Evolutionary conservation across 1,284 basidiomycete species (phyloP), one percentile per base, ranked within the genome.

Genomic region (Crepidotus sp.): DNA sequence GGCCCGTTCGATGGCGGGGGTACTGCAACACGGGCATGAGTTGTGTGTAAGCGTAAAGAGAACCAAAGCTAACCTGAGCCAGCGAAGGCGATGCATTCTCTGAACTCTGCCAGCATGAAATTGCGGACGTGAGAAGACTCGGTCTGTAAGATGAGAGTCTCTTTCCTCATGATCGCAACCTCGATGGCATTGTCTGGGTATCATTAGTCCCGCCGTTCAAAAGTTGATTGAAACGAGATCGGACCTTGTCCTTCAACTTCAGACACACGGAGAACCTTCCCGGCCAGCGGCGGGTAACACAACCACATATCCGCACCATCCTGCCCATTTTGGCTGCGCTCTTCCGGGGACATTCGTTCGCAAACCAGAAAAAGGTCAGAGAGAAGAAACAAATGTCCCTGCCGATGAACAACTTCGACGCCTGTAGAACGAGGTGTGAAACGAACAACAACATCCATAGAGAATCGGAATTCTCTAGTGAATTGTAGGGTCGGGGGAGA

Each of bases 281-380:
- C 94, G 6, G 96, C 86, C 40, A 99, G 68, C 3, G 96, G 96
- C 15, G 96, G 96, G 67, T 96, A 99, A 52, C 86, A 78, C 40
- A 99, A 68, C 82, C 85, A 91, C 82, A 96, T 88, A 59, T 97
- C 92, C 6, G 82, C 73, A 42, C 79, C 80, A 48, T 72, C 71
- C 22, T 68, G 66, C 6, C 67, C 75, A 35, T 67, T 61, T 41
- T 69, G 57, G 40, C 62, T 61, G 41, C 65, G 66, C 50, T 93
- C 88, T 40, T 77, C 73, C 13, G 69, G 71, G 2, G 76, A 63
- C 77, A 93, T 91, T 55, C 77, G 73, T 61, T 94, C 90, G 52
- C 86, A 92, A 21, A 97, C 66, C 42, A 98, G 69, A 61, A 98
- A 90, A 13, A 98, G 67, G 59, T 98, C 95, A 6, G 93, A 93